Conservation (phyloP, 2,329 filamentous ascomycete species). For the Colletotrichum sp. region DNA sequence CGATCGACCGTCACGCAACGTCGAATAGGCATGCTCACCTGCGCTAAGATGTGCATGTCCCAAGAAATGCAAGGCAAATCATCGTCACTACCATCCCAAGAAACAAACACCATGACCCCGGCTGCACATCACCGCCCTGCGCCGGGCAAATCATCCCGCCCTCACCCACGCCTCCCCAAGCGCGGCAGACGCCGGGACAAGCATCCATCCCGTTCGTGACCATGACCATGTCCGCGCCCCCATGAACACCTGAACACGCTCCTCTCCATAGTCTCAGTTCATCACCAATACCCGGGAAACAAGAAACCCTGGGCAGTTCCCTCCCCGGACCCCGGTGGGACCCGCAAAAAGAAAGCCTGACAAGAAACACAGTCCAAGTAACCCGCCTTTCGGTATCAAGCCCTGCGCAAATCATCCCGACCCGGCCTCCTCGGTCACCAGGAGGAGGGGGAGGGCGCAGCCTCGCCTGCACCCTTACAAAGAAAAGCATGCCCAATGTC, state of each 20-base stretch:
- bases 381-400: not conserved
- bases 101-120: not conserved
- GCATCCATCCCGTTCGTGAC: not conserved
- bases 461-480: not conserved
- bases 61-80: not conserved
- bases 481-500: not conserved
- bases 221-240: not conserved
- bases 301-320: not conserved
- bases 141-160: not conserved
- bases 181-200: not conserved
- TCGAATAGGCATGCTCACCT: not conserved
- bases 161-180: not conserved
- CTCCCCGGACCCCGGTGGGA: not conserved
- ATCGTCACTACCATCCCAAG: not conserved
- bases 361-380: not conserved
- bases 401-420: conserved; percentile 4
- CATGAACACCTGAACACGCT: not conserved
- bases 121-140: not conserved
- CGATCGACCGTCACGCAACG: not conserved
- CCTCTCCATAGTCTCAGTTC: not conserved
- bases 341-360: not conserved
- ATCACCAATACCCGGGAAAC: not conserved
- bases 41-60: not conserved
- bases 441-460: not conserved
- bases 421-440: not conserved